Percentiles rank a stretch among this genome's conserved stretches.
Evolutionary conservation across 257 asterid species (phyloP).

Genomic region (Plantago major): DNA sequence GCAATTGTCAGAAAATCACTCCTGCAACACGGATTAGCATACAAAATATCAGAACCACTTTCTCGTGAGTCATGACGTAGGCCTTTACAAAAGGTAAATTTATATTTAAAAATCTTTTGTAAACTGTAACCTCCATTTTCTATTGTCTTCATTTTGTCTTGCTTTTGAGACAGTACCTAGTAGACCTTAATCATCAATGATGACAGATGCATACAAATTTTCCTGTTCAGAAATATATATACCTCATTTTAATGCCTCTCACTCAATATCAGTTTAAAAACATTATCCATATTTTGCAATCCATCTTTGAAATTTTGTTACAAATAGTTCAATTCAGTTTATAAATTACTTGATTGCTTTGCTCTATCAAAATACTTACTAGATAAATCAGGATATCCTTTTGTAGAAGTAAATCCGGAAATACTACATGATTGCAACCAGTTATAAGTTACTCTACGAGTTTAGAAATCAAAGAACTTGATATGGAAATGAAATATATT

Average conservation of each 20-base stretch:
- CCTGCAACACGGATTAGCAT: slow-evolving; percentile 38
- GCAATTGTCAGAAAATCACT: slow-evolving; percentile 88
- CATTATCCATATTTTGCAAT: too few relatives aligned
- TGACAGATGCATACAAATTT: slow-evolving; percentile 17
- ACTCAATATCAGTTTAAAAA: neutral
- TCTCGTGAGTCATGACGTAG: too few relatives aligned
- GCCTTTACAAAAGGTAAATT: slow-evolving; percentile 1
- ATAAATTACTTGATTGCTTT: too few relatives aligned
- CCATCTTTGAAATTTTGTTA: too few relatives aligned
- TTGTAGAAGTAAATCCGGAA: neutral
- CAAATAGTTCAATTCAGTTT: too few relatives aligned
- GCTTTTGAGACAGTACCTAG: slow-evolving; percentile 6
- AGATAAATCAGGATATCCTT: neutral
- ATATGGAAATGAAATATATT: neutral
- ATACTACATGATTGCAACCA: neutral
- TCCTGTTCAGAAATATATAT: slow-evolving; percentile 12
- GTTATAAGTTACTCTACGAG: neutral
- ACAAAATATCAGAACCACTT: neutral
- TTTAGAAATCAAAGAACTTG: slow-evolving; percentile 1
- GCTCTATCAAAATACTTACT: neutral
- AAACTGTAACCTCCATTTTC: neutral
- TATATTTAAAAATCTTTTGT: slow-evolving; percentile 8
- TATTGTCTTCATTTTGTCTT: neutral
- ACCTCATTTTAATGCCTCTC: slow-evolving; percentile 6
- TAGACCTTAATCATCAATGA: slow-evolving; percentile 12